These are phyloP conservation scores for Mycena galericulata DNA, from an alignment of 768 basidiomycete genomes.

Conservation along the genomic window DNA sequence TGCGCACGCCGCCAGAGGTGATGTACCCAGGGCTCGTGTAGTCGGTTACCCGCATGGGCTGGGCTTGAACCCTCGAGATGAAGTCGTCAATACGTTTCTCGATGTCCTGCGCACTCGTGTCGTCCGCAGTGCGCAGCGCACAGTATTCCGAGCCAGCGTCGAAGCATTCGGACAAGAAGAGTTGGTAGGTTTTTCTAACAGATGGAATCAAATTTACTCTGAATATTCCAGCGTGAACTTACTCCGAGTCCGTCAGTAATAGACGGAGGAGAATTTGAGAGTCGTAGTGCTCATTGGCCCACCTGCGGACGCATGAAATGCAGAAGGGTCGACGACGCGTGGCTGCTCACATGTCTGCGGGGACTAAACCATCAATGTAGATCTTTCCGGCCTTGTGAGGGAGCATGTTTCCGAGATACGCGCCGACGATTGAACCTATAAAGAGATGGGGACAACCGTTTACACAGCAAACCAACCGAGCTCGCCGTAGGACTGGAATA, in stretches of 20 bases:
- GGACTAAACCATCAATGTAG: slow-evolving; percentile 31
- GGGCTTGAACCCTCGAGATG: slow-evolving; percentile 22
- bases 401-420: slow-evolving; percentile 33
- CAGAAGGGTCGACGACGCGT: neutral
- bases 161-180: slow-evolving; percentile 31
- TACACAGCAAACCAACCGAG: neutral
- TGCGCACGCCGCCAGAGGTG: slow-evolving; percentile 31
- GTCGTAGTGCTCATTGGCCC: slow-evolving; percentile 31
- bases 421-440: slow-evolving; percentile 26
- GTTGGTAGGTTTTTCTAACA: slow-evolving; percentile 29
- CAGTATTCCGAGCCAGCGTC: slow-evolving; percentile 24
- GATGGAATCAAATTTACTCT: neutral
- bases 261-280: slow-evolving; percentile 27
- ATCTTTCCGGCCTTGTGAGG: slow-evolving; percentile 35
- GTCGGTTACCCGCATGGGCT: slow-evolving; percentile 26
- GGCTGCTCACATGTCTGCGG: slow-evolving; percentile 24
- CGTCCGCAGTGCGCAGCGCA: slow-evolving; percentile 2
- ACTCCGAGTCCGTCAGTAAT: slow-evolving; percentile 31
- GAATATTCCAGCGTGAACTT: neutral
- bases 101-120: slow-evolving; percentile 16
- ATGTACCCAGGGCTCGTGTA: slow-evolving; percentile 28
- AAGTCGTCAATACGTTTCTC: slow-evolving; percentile 29
- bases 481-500: slow-evolving; percentile 29
- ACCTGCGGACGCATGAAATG: slow-evolving; percentile 6
- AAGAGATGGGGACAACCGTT: neutral